Percentiles rank a stretch among this genome's conserved stretches.
These are phyloP conservation scores for Beauveria australis DNA, from an alignment of 2,329 filamentous ascomycete species.

Conservation along the genomic window DNA sequence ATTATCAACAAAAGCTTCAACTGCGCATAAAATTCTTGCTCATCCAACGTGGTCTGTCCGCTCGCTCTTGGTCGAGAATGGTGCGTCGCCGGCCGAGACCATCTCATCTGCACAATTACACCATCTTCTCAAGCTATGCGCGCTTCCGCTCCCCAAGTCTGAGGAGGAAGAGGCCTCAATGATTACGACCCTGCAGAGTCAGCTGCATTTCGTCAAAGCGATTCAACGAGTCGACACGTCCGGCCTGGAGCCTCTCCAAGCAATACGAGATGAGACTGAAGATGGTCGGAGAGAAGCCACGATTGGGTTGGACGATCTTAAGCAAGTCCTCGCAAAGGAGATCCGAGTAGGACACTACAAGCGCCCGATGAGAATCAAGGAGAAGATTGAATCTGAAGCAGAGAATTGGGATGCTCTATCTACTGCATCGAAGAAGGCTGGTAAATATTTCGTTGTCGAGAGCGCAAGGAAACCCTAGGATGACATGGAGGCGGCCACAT, in stretches of 20 bases:
- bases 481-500: slow-evolving; percentile 12
- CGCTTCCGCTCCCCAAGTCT: slow-evolving; percentile 64
- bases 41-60: slow-evolving; percentile 77
- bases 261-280: slow-evolving; percentile 72
- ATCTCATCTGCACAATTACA: slow-evolving; percentile 63
- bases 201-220: slow-evolving; percentile 84
- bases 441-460: slow-evolving; percentile 71
- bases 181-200: slow-evolving; percentile 66
- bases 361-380: slow-evolving; percentile 32
- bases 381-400: slow-evolving; percentile 32
- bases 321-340: slow-evolving; percentile 51
- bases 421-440: slow-evolving; percentile 56
- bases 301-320: slow-evolving; percentile 50
- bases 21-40: slow-evolving; percentile 45
- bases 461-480: slow-evolving; percentile 36
- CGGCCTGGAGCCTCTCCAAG: slow-evolving; percentile 63
- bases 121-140: slow-evolving; percentile 83
- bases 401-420: slow-evolving; percentile 66
- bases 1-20: slow-evolving; percentile 14
- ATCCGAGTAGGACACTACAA: slow-evolving; percentile 48
- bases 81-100: slow-evolving; percentile 25
- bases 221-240: slow-evolving; percentile 72
- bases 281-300: slow-evolving; percentile 52
- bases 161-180: slow-evolving; percentile 58
- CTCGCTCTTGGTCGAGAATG: slow-evolving; percentile 47